Percentiles rank a stretch among this genome's conserved stretches.
phyloP scores from a whole-genome alignment of 2,329 filamentous ascomycete genomes.

The Pseudogymnoascus sp. region DNA sequence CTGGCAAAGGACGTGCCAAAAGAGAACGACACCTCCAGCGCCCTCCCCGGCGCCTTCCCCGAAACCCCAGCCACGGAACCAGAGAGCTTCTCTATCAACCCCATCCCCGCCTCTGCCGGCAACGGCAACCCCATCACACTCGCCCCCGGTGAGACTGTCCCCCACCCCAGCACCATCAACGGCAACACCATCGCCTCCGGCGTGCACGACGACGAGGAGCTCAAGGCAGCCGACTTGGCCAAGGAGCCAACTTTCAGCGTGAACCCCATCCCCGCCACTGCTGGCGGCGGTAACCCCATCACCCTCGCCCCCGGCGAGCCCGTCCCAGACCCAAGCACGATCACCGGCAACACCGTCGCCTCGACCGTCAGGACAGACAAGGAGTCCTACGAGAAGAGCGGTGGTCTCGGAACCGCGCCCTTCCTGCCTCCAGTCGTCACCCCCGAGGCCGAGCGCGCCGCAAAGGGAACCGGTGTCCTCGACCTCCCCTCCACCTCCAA shows the following conservation, averaged over 20 bases:
- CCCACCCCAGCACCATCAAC: slow-evolving; percentile 57
- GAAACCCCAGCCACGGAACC: slow-evolving; percentile 52
- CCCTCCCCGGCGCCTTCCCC: slow-evolving; percentile 62
- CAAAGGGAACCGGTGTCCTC: slow-evolving; percentile 32
- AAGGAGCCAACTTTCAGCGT: slow-evolving; percentile 44
- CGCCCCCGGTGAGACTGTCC: slow-evolving; percentile 72
- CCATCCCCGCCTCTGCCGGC: slow-evolving; percentile 54
- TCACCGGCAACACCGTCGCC: slow-evolving; percentile 62
- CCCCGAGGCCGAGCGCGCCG: slow-evolving; percentile 31
- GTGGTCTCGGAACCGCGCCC: slow-evolving; percentile 40
- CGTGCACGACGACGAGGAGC: slow-evolving; percentile 73
- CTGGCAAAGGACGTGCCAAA: slow-evolving; percentile 61
- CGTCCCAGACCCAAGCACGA: slow-evolving; percentile 57
- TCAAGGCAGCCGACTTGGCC: slow-evolving; percentile 46
- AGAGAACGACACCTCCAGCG: slow-evolving; percentile 41
- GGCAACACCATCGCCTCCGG: slow-evolving; percentile 54
- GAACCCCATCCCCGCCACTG: slow-evolving; percentile 54
- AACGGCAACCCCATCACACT: slow-evolving; percentile 74
- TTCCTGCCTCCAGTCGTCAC: slow-evolving; percentile 33
- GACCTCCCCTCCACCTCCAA: slow-evolving; percentile 48
- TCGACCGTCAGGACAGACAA: slow-evolving; percentile 69
- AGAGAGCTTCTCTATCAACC: slow-evolving; percentile 45
- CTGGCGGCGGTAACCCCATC: slow-evolving; percentile 69
- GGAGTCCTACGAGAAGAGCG: slow-evolving; percentile 78
- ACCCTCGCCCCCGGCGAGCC: slow-evolving; percentile 71